Percentiles rank a stretch among this genome's conserved stretches.
phyloP scores from a whole-genome alignment of 1,284 basidiomycete genomes.

The Tilletia caries region DNA sequence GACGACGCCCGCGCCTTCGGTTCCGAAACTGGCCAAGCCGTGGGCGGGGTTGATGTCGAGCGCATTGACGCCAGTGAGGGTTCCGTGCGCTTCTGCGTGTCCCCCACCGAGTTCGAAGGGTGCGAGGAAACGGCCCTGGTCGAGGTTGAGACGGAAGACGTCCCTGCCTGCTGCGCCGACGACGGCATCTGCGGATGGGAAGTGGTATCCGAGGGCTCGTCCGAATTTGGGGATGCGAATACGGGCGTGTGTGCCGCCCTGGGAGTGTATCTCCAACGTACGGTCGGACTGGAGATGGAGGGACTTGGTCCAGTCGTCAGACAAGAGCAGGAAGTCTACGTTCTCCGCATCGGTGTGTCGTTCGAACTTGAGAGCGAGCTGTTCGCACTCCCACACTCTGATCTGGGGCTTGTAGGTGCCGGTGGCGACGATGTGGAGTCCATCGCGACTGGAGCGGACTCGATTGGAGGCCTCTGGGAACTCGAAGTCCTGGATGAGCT shows the following conservation, averaged over 20 bases:
- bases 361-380: slow-evolving; percentile 91
- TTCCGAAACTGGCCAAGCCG: slow-evolving; percentile 82
- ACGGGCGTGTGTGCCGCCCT: slow-evolving; percentile 85
- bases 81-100: slow-evolving; percentile 20
- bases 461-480: slow-evolving; percentile 94
- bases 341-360: slow-evolving; percentile 94
- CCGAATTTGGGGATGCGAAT: slow-evolving; percentile 92
- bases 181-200: slow-evolving; percentile 75
- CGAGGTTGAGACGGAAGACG: slow-evolving; percentile 88
- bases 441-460: slow-evolving; percentile 85
- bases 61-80: slow-evolving; percentile 74
- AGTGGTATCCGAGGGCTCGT: slow-evolving; percentile 83
- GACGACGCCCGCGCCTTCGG: slow-evolving; percentile 73
- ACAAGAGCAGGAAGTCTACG: slow-evolving; percentile 92
- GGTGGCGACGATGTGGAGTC: slow-evolving; percentile 85
- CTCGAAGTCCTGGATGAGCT: slow-evolving; percentile 74
- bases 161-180: slow-evolving; percentile 75
- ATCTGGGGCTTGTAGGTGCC: slow-evolving; percentile 99
- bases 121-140: slow-evolving; percentile 78
- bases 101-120: slow-evolving; percentile 37
- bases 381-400: slow-evolving; percentile 89
- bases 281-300: slow-evolving; percentile 93
- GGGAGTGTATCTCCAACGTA: slow-evolving; percentile 89
- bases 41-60: slow-evolving; percentile 93
- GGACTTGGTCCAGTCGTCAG: slow-evolving; percentile 99